phyloP scores from a whole-genome alignment of 768 basidiomycete genomes.

The Pisolithus sp. region DNA sequence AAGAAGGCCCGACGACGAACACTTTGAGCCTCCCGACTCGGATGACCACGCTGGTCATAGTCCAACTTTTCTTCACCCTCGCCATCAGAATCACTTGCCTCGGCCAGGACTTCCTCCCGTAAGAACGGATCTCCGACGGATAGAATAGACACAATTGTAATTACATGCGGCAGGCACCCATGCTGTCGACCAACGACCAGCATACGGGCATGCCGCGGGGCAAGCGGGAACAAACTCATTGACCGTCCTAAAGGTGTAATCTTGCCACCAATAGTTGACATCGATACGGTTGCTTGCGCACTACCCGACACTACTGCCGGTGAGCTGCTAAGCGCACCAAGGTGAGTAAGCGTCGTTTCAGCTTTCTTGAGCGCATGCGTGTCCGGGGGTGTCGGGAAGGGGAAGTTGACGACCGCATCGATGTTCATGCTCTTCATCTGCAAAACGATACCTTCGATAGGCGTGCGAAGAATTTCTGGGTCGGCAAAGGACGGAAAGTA shows the following conservation, averaged over 20 bases:
- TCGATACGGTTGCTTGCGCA: conserved; percentile 4
- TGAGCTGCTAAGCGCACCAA: conserved; percentile 66
- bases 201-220: conserved; percentile 95
- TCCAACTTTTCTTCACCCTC: conserved; percentile 34
- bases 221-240: conserved; percentile 91
- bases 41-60: conserved; percentile 41
- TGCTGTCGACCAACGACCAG: conserved; percentile 81
- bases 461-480: conserved; percentile 92
- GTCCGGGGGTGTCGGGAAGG: conserved; percentile 96
- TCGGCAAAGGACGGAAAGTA: conserved; percentile 82
- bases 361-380: conserved; percentile 67
- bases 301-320: conserved; percentile 17
- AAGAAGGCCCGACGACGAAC: conserved; percentile 73
- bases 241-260: conserved; percentile 88
- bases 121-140: conserved; percentile 96
- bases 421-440: conserved; percentile 99
- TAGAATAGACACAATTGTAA: conserved; percentile 84
- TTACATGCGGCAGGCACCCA: conserved; percentile 86
- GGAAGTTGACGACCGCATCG: conserved; percentile 93
- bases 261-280: conserved; percentile 41
- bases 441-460: conserved; percentile 92
- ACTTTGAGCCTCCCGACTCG: conserved; percentile 51
- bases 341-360: conserved; percentile 69
- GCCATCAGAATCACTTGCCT: conserved; percentile 35
- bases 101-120: conserved; percentile 63